Evolutionary conservation across 1,284 basidiomycete species (phyloP).

Genomic region (Ganoderma boninense): DNA sequence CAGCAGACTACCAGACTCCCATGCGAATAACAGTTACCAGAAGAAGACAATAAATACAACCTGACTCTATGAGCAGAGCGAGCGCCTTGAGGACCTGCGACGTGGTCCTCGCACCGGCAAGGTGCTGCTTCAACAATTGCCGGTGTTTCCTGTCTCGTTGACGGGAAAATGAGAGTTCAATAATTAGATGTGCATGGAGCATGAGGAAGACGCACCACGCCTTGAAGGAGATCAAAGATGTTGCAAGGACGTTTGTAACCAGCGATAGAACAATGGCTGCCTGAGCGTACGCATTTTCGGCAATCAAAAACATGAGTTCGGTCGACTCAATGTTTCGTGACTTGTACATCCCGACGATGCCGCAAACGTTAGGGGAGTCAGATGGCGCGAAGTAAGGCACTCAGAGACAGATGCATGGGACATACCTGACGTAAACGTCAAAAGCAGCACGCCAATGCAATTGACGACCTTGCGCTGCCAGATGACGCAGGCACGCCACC

Average conservation of each 20-base stretch:
- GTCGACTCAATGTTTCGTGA: neutral
- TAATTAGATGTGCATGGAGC: neutral
- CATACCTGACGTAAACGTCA: neutral
- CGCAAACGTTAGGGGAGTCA: neutral
- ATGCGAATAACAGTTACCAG: neutral
- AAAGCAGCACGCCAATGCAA: neutral
- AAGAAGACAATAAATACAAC: neutral
- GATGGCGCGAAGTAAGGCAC: neutral
- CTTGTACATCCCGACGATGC: neutral
- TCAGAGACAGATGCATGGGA: neutral
- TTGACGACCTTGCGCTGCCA: neutral
- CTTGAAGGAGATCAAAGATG: conserved; percentile 9
- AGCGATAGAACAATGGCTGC: neutral
- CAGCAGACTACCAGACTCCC: neutral
- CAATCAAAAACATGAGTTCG: neutral
- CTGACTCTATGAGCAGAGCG: neutral
- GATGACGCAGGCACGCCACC: conserved; percentile 6
- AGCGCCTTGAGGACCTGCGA: neutral
- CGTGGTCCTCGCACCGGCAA: neutral
- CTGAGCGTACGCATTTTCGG: neutral
- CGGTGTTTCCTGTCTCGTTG: neutral
- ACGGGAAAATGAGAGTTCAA: neutral
- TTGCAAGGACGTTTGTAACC: conserved; percentile 2
- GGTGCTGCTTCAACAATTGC: neutral
- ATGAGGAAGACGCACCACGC: conserved; percentile 1